phyloP scores from a whole-genome alignment of 495 filamentous ascomycete genomes.

The Neurospora sp. region DNA sequence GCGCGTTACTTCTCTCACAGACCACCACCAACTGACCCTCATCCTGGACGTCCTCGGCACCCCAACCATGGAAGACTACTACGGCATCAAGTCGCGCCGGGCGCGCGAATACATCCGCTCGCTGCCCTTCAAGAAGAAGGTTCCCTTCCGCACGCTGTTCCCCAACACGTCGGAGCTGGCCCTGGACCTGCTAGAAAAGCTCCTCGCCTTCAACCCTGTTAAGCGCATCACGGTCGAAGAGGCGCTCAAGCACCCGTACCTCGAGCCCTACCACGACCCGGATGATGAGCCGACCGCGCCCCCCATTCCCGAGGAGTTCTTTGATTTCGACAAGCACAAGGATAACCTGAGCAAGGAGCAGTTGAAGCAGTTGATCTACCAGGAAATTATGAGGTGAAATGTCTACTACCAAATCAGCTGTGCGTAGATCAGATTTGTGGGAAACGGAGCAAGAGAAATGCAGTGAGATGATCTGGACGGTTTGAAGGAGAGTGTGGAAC shows the following conservation, averaged over 20 bases:
- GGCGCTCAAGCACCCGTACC: conserved; percentile 91
- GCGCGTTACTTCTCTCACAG: conserved; percentile 30
- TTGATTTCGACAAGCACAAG: conserved; percentile 99
- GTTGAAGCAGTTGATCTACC: conserved; percentile 90
- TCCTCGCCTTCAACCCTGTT: conserved; percentile 95
- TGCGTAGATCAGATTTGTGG: neutral
- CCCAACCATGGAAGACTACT: conserved; percentile 99
- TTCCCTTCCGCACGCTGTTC: conserved; percentile 94
- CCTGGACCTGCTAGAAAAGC: conserved; percentile 86
- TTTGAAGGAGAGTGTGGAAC: neutral
- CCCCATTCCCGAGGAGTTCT: conserved; percentile 97
- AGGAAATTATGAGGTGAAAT: conserved; percentile 89
- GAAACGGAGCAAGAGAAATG: neutral
- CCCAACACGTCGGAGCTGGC: conserved; percentile 92
- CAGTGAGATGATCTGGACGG: neutral
- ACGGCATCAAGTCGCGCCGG: conserved; percentile 97
- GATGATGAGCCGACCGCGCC: conserved; percentile 96
- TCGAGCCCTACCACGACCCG: conserved; percentile 98
- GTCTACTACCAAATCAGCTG: neutral
- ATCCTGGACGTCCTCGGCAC: conserved; percentile 98
- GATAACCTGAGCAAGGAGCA: conserved; percentile 97
- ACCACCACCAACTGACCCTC: conserved; percentile 96
- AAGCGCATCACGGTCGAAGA: conserved; percentile 98
- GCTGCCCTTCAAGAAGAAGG: conserved; percentile 99
- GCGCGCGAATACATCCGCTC: conserved; percentile 98